Evolutionary conservation across 2,329 filamentous ascomycete species (phyloP), one percentile per base, ranked within the genome.

Genomic region (Exophiala calicioides): DNA sequence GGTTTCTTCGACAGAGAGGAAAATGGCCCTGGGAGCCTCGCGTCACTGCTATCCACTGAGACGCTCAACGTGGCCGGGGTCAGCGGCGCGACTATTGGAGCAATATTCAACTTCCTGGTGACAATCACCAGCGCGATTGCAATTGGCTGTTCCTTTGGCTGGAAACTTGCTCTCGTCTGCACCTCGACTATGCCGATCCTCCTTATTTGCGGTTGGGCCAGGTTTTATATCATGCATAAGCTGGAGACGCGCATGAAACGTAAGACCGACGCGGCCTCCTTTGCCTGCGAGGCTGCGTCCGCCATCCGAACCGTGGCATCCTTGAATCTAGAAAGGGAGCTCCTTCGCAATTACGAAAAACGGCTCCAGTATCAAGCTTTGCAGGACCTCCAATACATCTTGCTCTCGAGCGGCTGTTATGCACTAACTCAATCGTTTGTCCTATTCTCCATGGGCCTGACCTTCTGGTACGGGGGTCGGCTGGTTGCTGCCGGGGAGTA

Each of bases 1-100:
- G 72, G 79, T 19, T 94, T 87, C 66, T 94, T 91, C 58, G 89
- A 94, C 65, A 76, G 74, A 30, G 84, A 89, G 49, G 84, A 88
- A 65, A 90, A 94, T 63, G 86, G 84, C 1, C 80, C 86, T 4
- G 88, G 89, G 50, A 82, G 88, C 0, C 70, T 95, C 52, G 93
- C 87, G 0, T 84, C 85, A 0, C 88, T 89, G 65, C 71, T 95
- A 9, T 87, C 85, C 5, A 89, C 86, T 0, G 85, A 94, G 65
- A 86, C 88, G 0, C 90, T 86, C 0, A 83, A 89, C 57, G 12
- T 90, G 16, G 81, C 80, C 31, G 82, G 81, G 0, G 75, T 89
- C 52, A 46, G 16, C n/a, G 32, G 31, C n/a, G 37, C 50, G 1
- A 47, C 20, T 0, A 77, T 95, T 1, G 89, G 88, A 37, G 89